Conservation (phyloP, 2,329 filamentous ascomycete species). For the Raffaelea deltoideospora region DNA sequence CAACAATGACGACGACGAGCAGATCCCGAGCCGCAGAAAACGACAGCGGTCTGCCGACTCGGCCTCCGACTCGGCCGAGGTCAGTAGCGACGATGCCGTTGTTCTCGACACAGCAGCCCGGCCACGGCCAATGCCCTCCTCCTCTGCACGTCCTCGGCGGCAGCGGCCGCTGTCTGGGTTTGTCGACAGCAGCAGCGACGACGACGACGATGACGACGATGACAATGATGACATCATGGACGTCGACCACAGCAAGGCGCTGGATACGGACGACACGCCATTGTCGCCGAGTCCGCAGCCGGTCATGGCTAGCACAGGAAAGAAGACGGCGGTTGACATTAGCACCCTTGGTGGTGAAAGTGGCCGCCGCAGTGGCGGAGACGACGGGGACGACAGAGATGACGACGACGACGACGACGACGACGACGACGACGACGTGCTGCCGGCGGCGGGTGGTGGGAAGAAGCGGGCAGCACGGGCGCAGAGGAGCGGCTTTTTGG, state of each 20-base stretch:
- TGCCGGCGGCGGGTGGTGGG: conserved; percentile 13
- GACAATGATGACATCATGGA: conserved; percentile 7
- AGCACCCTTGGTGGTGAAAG: conserved; percentile 1
- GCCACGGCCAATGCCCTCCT: no score
- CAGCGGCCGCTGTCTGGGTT: conserved; percentile 11
- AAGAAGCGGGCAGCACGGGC: conserved; percentile 22
- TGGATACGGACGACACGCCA: conserved; percentile 20
- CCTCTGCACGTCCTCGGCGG: no score
- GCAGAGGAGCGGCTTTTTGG: conserved; percentile 38
- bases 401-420: conserved; percentile 10
- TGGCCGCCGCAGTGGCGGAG: conserved; percentile 1
- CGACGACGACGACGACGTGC: conserved; percentile 27
- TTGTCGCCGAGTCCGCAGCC: conserved; percentile 23
- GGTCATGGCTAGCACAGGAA: conserved; percentile 5
- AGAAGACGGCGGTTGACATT: neutral
- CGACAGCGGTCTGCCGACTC: no score
- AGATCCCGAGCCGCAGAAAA: conserved; percentile 5
- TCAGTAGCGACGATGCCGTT: neutral
- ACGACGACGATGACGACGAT: conserved; percentile 14
- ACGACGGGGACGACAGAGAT: conserved; percentile 2
- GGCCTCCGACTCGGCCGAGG: no score
- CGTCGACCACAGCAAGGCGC: conserved; percentile 12
- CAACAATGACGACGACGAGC: neutral
- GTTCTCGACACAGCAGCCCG: neutral
- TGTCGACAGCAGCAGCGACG: conserved; percentile 14